Evolutionary conservation across 2,329 filamentous ascomycete species (phyloP).

Genomic region (Microdochium paspali): DNA sequence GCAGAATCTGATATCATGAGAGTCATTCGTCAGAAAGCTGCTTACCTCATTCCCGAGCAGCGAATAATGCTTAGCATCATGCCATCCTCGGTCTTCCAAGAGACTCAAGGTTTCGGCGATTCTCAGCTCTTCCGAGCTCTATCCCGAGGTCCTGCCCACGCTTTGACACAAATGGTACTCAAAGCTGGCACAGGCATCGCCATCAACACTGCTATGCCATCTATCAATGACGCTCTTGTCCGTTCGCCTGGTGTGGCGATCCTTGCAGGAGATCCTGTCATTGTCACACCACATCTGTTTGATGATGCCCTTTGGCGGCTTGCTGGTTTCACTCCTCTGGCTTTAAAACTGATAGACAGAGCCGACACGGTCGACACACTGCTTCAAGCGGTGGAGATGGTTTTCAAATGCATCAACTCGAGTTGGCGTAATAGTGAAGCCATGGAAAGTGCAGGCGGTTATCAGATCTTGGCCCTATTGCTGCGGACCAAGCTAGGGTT

Average conservation of each 20-base stretch:
- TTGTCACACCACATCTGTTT: conserved; percentile 71
- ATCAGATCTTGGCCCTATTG: conserved; percentile 76
- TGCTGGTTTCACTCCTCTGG: conserved; percentile 81
- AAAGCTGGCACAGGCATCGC: conserved; percentile 70
- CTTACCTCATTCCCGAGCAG: conserved; percentile 69
- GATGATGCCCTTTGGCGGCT: conserved; percentile 91
- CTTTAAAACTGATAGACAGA: conserved; percentile 74
- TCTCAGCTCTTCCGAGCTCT: conserved; percentile 66
- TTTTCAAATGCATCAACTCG: conserved; percentile 77
- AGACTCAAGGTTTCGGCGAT: conserved; percentile 71
- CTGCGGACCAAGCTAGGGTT: conserved; percentile 73
- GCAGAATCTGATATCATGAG: conserved; percentile 85
- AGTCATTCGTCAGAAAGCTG: conserved; percentile 79
- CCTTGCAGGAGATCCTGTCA: conserved; percentile 73
- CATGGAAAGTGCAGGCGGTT: conserved; percentile 94
- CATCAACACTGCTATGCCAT: conserved; percentile 80
- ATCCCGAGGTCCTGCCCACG: conserved; percentile 61
- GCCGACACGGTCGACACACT: conserved; percentile 62
- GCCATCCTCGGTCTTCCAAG: conserved; percentile 69
- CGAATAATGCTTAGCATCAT: conserved; percentile 78
- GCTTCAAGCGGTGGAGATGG: conserved; percentile 68
- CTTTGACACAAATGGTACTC: conserved; percentile 59
- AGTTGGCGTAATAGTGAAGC: conserved; percentile 98
- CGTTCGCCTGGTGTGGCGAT: conserved; percentile 73
- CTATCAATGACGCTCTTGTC: conserved; percentile 80